phyloP scores from a whole-genome alignment of 805 yeast species.

The Candida caryicola region DNA sequence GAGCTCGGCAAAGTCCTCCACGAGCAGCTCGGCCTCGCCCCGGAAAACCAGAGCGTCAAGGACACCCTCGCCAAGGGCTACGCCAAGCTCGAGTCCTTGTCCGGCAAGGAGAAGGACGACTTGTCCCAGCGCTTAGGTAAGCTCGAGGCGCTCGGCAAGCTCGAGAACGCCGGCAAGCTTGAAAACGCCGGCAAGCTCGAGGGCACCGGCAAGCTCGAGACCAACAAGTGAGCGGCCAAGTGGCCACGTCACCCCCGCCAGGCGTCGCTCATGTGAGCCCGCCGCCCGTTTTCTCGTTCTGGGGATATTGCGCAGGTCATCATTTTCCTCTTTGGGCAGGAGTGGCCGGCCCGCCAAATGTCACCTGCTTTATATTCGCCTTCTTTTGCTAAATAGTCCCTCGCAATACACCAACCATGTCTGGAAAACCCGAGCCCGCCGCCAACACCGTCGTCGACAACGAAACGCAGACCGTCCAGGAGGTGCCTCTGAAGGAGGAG shows the following conservation, averaged over 20 bases:
- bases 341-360: too few species aligned
- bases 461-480: not conserved
- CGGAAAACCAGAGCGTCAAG: slow-evolving; percentile 1
- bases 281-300: too few species aligned
- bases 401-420: too few species aligned
- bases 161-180: slow-evolving; percentile 4
- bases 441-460: not conserved
- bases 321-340: too few species aligned
- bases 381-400: too few species aligned
- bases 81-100: slow-evolving; percentile 7
- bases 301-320: too few species aligned
- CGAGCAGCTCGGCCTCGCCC: slow-evolving; percentile 8
- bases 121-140: slow-evolving; percentile 6
- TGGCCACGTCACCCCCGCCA: too few species aligned
- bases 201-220: too few species aligned
- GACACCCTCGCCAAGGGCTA: slow-evolving; percentile 4
- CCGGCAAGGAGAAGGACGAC: slow-evolving; percentile 6
- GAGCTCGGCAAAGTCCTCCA: slow-evolving; percentile 9
- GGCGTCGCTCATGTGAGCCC: too few species aligned
- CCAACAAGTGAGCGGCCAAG: too few species aligned
- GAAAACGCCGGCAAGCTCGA: slow-evolving; percentile 4
- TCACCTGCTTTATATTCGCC: too few species aligned
- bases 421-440: too few species aligned
- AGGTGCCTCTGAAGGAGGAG: slow-evolving; percentile 7
- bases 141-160: slow-evolving; percentile 7